Base-by-base conservation (phyloP, 2,329 filamentous ascomycete genomes). In the Knufia petricola region DNA sequence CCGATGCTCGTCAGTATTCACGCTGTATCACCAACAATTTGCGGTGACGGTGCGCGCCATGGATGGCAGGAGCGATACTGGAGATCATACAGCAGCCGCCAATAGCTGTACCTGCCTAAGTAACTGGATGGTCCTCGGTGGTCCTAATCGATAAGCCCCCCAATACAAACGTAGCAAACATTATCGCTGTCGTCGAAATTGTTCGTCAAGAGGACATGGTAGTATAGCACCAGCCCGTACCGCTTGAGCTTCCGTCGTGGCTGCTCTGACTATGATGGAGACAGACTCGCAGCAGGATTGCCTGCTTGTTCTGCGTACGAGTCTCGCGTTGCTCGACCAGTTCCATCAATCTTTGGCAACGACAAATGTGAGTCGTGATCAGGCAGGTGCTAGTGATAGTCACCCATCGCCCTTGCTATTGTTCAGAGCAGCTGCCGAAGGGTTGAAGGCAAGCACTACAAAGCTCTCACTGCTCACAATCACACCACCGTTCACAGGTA, bases 401-500 rank as follows among this genome's bases (percentile, higher is more conserved):
- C 37, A 50, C 3, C 64, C 65, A 31, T 65, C 69, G 47, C 64
- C 67, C n/a, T 75, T 95, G 20, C 69, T 79, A 12, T 74, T 90
- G 50, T 79, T 89, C 28, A 76, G 78, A 58, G 83, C 89, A 59
- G 77, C 85, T 0, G 78, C 86, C 0, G 77, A 75, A 21, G 73
- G 94, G 3, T 78, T 95, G 51, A 82, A 79, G 62, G 86, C 88
- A 0, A 87, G 95, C 62, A 78, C 82, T 1, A 95, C 88, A 4
- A 95, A 94, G 54, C 74, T 95, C 21, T 90, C 86, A 0, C 81
- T 95, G 1, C 76, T 96, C 10, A 78, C 92, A 1, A 84, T 94
- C 60, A 95, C 86, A 60, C 77, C 86, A 15, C 89, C 90, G 0
- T 94, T 94, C 57, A 92, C 88, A 0, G 81, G 86, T 0, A 81